Percentiles rank a stretch among this genome's conserved stretches.
Evolutionary conservation across 805 yeast genomes (phyloP).

Genomic region (Ascoidea asiatica): DNA sequence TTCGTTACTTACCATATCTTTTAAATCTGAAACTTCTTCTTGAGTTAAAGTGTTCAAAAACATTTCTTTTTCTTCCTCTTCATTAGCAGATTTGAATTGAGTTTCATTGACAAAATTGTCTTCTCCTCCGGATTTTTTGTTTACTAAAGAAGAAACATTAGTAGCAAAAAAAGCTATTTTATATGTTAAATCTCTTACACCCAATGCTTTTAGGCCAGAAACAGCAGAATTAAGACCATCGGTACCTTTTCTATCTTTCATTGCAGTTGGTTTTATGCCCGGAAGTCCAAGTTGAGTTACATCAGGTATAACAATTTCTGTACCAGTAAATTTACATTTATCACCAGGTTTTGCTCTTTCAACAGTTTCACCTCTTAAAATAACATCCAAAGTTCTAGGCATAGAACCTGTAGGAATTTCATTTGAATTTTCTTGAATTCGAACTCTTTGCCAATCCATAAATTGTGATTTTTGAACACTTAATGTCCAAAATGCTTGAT

Average conservation of each 20-base stretch:
- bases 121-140: slow-evolving; percentile 12
- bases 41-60: slow-evolving; percentile 68
- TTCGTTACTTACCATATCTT: slow-evolving; percentile 82
- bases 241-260: slow-evolving; percentile 29
- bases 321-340: slow-evolving; percentile 85
- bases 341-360: slow-evolving; percentile 98
- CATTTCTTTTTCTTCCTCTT: slow-evolving; percentile 65
- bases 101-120: slow-evolving; percentile 18
- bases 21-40: slow-evolving; percentile 72
- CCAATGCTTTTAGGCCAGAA: slow-evolving; percentile 78
- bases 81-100: slow-evolving; percentile 27
- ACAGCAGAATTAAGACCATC: slow-evolving; percentile 78
- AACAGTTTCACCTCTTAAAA: slow-evolving; percentile 85
- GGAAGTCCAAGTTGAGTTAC: slow-evolving; percentile 89
- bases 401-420: slow-evolving; percentile 97
- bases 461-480: slow-evolving; percentile 76
- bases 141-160: slow-evolving; percentile 62
- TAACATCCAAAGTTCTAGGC: slow-evolving; percentile 94
- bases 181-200: slow-evolving; percentile 89
- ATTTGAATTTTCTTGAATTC: slow-evolving; percentile 91
- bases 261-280: slow-evolving; percentile 79
- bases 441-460: slow-evolving; percentile 91
- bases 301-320: slow-evolving; percentile 91
- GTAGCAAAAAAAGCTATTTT: slow-evolving; percentile 85
- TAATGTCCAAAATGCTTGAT: slow-evolving; percentile 76